A percentile compares a stretch with the other conserved stretches of the same genome.
These are phyloP conservation scores for Camptophora hylomeconis DNA, from an alignment of 2,329 filamentous ascomycete species.

Conservation along the genomic window DNA sequence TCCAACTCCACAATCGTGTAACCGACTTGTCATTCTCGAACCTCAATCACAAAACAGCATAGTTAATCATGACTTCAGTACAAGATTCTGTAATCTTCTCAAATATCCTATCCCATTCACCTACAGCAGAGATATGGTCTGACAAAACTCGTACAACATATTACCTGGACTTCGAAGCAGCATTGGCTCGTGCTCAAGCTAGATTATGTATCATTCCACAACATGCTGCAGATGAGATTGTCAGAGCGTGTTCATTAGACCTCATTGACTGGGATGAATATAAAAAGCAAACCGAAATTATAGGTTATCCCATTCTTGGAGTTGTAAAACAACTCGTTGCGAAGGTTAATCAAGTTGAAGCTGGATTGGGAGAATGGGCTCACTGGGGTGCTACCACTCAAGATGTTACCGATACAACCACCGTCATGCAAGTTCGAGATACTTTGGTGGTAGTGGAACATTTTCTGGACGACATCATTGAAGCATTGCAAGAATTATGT, in stretches of 20 bases:
- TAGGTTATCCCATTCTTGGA: slow-evolving; percentile 16
- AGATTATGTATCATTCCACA: slow-evolving; percentile 15
- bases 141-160: slow-evolving; percentile 15
- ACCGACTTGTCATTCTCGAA: too few relatives aligned
- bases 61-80: slow-evolving; percentile 14
- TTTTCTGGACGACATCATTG: slow-evolving; percentile 9
- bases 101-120: slow-evolving; percentile 15
- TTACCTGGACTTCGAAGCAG: slow-evolving; percentile 15
- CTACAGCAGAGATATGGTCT: slow-evolving; percentile 15
- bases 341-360: slow-evolving; percentile 11
- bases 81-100: slow-evolving; percentile 17
- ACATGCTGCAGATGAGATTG: slow-evolving; percentile 14
- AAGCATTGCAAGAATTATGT: slow-evolving; percentile 7
- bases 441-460: slow-evolving; percentile 13
- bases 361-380: slow-evolving; percentile 13
- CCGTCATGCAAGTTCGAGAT: slow-evolving; percentile 16
- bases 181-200: slow-evolving; percentile 14
- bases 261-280: slow-evolving; percentile 13
- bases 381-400: slow-evolving; percentile 18
- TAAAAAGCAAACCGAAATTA: slow-evolving; percentile 12
- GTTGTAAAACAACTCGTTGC: slow-evolving; percentile 16
- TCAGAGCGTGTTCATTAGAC: slow-evolving; percentile 12
- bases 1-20: too few relatives aligned
- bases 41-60: too few relatives aligned
- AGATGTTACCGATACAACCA: slow-evolving; percentile 17